Evolutionary conservation across 108 stramenopile genomes (phyloP), one percentile per base, ranked within the genome.

Genomic region (Heterococcus sp.): DNA sequence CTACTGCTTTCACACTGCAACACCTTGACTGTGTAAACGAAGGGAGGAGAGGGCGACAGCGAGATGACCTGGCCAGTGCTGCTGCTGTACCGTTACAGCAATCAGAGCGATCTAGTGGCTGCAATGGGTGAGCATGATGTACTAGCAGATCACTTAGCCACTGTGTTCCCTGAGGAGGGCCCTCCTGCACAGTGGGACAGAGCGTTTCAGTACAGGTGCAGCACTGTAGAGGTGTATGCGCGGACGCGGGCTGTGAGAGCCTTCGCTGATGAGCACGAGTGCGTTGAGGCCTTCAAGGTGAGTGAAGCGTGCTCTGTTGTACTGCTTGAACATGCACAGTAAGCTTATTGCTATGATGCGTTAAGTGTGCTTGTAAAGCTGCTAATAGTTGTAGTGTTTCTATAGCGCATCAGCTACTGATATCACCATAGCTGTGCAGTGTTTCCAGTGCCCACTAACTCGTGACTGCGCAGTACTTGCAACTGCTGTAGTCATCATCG

Each of bases 181-280:
- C 79, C 79, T 27, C 79, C 70, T 14, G 37, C 72, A 5, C 65
- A 65, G 21, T 80, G 79, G 79, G 79, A 80, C 37, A 26, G 29
- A 1, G 64, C 65, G 35, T 80, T 69, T 66, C 72, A 80, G 72
- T 80, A 80, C 79, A 69, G 79, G 68, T 80, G 79, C 4, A 35
- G 1, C 11, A 8, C 30, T 2, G 4, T 31, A 8, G 46, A 58
- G 46, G 46, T 21, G 46, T 58, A 58, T 21, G 46, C 46, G 46
- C 46, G 46, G 14, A 8, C 21, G 14, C 14, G 46, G 14, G 46
- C 46, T 8, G 46, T 21, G 46, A 8, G 46, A 8, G 46, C 46
- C 14, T 58, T 58, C 46, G 14, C 14, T 21, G 46, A 58, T 21
- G 46, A 58, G 46, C 14, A 8, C 14, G 46, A 58, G 14, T 58